Evolutionary conservation across 257 asterid genomes (phyloP).

Genomic region (Salvia rosmarinus): DNA sequence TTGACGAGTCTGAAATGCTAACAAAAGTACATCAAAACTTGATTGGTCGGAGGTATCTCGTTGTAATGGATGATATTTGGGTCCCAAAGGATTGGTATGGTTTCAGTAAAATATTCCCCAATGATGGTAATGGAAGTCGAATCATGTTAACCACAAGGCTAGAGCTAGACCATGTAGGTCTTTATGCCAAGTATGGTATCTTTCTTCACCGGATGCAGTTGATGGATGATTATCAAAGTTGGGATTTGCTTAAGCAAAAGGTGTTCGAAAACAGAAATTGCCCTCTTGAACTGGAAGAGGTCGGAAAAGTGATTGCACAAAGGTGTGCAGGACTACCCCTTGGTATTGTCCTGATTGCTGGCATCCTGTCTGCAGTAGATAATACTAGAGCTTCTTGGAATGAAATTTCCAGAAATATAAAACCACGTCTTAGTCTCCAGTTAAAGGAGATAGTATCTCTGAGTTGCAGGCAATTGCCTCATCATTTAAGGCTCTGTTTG

Average conservation of each 20-base stretch:
- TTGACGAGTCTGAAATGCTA: neutral
- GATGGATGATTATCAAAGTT: neutral
- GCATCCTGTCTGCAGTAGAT: neutral
- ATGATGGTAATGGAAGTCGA: conserved; percentile 15
- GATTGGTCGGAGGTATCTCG: conserved; percentile 11
- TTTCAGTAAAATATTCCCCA: neutral
- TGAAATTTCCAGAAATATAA: neutral
- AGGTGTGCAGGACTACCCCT: conserved; percentile 28
- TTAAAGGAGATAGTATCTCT: neutral
- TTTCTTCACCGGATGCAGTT: conserved; percentile 6
- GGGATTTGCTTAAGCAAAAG: conserved; percentile 19
- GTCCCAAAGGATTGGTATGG: neutral
- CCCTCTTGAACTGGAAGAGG: neutral
- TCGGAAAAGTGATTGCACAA: conserved; percentile 16
- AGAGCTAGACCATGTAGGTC: too few relatives aligned
- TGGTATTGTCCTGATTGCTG: conserved; percentile 19
- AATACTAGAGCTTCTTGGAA: conserved; percentile 14
- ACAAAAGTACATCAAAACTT: neutral
- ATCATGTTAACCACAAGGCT: conserved; percentile 26
- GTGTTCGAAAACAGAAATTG: neutral
- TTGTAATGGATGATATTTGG: conserved; percentile 27
- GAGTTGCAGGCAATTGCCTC: conserved; percentile 1
- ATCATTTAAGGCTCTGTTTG: neutral
- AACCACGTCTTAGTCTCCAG: neutral
- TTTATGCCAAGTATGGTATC: too few relatives aligned